Evolutionary conservation across 2,329 filamentous ascomycete genomes (phyloP).

Genomic region (Amauroascus verrucosus): DNA sequence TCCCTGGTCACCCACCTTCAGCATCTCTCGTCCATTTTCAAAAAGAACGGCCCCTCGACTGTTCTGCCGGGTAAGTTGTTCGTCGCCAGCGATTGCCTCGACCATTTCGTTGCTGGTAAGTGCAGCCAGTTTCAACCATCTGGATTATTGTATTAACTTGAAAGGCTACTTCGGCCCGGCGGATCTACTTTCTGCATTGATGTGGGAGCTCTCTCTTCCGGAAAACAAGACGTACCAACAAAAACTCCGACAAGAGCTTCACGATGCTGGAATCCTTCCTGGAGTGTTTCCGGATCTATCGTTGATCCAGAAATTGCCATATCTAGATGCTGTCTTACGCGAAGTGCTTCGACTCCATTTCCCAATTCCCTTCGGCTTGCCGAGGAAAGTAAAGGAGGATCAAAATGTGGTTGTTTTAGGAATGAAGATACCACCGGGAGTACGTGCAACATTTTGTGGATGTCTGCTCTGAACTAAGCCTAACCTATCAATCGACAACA

Average conservation of each 20-base stretch:
- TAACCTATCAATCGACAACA: not conserved
- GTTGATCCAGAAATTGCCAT: constrained; percentile 13
- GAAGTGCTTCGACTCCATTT: constrained; percentile 37
- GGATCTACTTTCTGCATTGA: constrained; percentile 14
- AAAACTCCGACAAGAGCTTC: constrained; percentile 16
- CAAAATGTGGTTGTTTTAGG: constrained; percentile 15
- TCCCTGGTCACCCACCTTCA: constrained; percentile 12
- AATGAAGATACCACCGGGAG: constrained; percentile 14
- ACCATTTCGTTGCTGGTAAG: constrained; percentile 17
- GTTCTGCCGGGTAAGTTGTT: constrained; percentile 14
- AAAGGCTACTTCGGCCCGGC: constrained; percentile 14
- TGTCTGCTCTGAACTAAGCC: not conserved
- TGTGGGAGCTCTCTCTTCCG: constrained; percentile 17
- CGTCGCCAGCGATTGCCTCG: constrained; percentile 17
- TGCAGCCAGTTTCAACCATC: not conserved
- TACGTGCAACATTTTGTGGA: constrained; percentile 4
- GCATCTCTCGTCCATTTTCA: constrained; percentile 12
- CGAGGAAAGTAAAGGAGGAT: constrained; percentile 25
- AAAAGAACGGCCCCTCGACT: constrained; percentile 11
- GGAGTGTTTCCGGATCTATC: constrained; percentile 5
- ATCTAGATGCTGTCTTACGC: constrained; percentile 36
- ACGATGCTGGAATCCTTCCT: constrained; percentile 2
- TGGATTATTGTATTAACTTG: not conserved
- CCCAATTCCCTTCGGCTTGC: constrained; percentile 33
- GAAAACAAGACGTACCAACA: constrained; percentile 14